A percentile compares a stretch with the other conserved stretches of the same genome.
Evolutionary conservation across 2,329 filamentous ascomycete genomes (phyloP).

Genomic region (Claviceps paspali): DNA sequence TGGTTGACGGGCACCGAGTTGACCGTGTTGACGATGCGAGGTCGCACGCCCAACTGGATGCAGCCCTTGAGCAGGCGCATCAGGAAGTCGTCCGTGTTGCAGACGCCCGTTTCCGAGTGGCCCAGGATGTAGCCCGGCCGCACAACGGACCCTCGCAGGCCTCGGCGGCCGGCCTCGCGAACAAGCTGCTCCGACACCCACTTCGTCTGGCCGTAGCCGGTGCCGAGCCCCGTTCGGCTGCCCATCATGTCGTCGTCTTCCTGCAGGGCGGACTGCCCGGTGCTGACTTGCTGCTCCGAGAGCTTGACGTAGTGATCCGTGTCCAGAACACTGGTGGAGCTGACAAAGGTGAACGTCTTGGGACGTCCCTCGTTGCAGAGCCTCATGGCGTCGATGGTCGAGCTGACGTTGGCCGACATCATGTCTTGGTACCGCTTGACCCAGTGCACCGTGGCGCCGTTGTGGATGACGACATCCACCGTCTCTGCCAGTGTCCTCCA

Average conservation of each 20-base stretch:
- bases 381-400: slow-evolving; percentile 58
- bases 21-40: slow-evolving; percentile 70
- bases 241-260: slow-evolving; percentile 70
- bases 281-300: slow-evolving; percentile 34
- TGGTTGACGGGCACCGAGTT: slow-evolving; percentile 82
- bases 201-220: slow-evolving; percentile 84
- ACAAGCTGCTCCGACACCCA: slow-evolving; percentile 59
- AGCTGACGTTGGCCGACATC: slow-evolving; percentile 61
- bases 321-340: slow-evolving; percentile 62
- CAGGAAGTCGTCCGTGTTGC: slow-evolving; percentile 79
- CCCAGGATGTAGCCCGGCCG: slow-evolving; percentile 78
- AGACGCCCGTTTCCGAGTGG: slow-evolving; percentile 52
- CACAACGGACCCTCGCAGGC: slow-evolving; percentile 60
- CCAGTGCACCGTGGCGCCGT: slow-evolving; percentile 73
- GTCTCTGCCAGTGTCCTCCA: slow-evolving; percentile 52
- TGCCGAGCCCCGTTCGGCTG: slow-evolving; percentile 60
- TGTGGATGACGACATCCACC: slow-evolving; percentile 66
- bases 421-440: slow-evolving; percentile 61
- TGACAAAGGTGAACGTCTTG: slow-evolving; percentile 69
- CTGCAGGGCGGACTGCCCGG: slow-evolving; percentile 48
- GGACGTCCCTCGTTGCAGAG: slow-evolving; percentile 64
- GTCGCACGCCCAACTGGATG: slow-evolving; percentile 58
- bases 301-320: slow-evolving; percentile 65
- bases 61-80: slow-evolving; percentile 79
- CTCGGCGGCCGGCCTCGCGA: slow-evolving; percentile 61